Evolutionary conservation across 2,329 filamentous ascomycete genomes (phyloP), one percentile per base, ranked within the genome.

Genomic region (Leptoxyphium fumago): DNA sequence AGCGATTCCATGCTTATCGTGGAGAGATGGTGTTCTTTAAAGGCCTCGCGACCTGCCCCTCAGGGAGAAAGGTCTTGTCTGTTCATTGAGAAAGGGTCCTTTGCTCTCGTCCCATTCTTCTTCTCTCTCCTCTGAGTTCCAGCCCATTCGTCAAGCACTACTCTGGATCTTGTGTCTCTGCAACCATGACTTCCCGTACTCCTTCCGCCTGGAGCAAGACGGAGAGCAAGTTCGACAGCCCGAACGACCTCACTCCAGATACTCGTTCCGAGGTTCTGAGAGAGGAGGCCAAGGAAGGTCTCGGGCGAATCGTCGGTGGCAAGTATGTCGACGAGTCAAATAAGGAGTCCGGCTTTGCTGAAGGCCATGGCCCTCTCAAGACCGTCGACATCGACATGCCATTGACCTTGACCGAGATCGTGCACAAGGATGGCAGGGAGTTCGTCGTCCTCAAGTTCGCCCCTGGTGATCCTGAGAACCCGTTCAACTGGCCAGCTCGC

Each of bases 311-410:
- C 29, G 60, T 57, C 29, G 66, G 66, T 46, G 65, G 65, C 30
- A 60, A 58, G 40, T 64, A 58, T 45, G 49, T 61, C 34, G 50
- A 61, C n/a, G 52, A 55, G 13, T 49, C 57, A 26, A 52, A 60
- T 42, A 61, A 58, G 39, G 58, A 62, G 13, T 50, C 46, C 17
- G 43, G 50, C 7, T 50, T 56, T n/a, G 57, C 59, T 45, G 41
- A 51, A 8, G 58, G 61, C 9, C 52, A 62, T 47, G 64, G 63
- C 21, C 56, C 57, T 28, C 50, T 69, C 38, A 61, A 61, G 40
- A 61, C 66, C 40, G 63, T 73, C 34, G 64, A 71, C 38, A 59
- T 68, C 47, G 69, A 73, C 47, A 60, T 73, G 48, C 70, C 70
- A 8, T 60, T 72, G 17, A 73, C 70, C 5, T 48, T 65, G 32